phyloP scores from a whole-genome alignment of 2,329 filamentous ascomycete genomes.

The Cladophialophora chaetospira region DNA sequence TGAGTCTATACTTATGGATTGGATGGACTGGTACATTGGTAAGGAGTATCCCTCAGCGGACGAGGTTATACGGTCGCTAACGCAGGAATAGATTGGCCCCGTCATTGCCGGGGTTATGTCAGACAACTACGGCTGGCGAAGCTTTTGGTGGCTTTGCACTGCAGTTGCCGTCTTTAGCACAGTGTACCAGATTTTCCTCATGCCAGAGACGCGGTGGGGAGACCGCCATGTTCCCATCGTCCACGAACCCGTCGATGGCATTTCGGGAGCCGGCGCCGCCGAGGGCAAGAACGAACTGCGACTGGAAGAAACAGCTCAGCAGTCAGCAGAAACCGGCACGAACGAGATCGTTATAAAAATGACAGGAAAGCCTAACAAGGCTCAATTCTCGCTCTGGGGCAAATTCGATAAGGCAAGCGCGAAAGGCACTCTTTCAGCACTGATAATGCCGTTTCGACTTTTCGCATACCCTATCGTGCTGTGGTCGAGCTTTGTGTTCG shows the following conservation, averaged over 20 bases:
- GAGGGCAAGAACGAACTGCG: neutral
- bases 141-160: conserved; percentile 51
- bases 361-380: conserved; percentile 38
- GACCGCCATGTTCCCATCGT: conserved; percentile 8
- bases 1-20: conserved; percentile 43
- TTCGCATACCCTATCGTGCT: conserved; percentile 51
- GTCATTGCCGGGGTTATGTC: conserved; percentile 49
- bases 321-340: neutral
- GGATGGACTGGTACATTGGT: conserved; percentile 27
- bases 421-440: conserved; percentile 1
- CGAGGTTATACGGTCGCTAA: conserved; percentile 37
- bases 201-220: conserved; percentile 46
- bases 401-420: conserved; percentile 8
- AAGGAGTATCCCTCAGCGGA: conserved; percentile 4
- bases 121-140: conserved; percentile 46
- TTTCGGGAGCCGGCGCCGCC: neutral
- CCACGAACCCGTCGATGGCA: neutral
- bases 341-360: conserved; percentile 15
- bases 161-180: conserved; percentile 45
- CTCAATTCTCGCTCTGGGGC: conserved; percentile 34
- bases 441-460: conserved; percentile 42
- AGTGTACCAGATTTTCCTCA: conserved; percentile 43
- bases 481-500: conserved; percentile 41
- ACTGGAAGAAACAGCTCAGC: conserved; percentile 7
- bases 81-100: conserved; percentile 44